Base-by-base conservation (phyloP, 108 stramenopile species). In the Pseudonitzschia pungens region DNA sequence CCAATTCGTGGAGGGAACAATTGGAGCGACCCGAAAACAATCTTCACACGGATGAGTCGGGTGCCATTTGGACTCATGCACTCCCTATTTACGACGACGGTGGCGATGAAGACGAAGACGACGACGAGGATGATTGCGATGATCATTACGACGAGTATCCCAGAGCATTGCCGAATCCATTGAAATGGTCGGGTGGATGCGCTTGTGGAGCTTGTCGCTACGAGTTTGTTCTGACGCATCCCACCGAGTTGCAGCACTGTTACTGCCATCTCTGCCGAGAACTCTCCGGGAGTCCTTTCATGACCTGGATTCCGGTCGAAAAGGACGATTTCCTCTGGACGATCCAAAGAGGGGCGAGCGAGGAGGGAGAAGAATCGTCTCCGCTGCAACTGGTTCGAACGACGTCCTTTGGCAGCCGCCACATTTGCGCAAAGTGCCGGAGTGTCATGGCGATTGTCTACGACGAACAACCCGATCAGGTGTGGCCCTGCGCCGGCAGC, bases 361-460 rank as follows among this genome's bases (percentile, higher is more conserved):
- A 4, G 45, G 1, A 4, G 18, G 45, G 45, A 48, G 45, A 18
- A 48, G 45, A 11, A 48, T 51, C 55, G 16, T 71, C 43, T 48
- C 20, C 60, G 40, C 0, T 62, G 45, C 53, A 28, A 31, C 64
- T 79, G 24, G 56, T 56, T 0, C 74, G 82, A 36, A 75, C 74
- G 24, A 79, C 78, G 0, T 27, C 75, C 15, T 65, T 76, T 57
- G 82, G 82, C 12, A 70, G 76, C 42, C 33, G 82, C 36, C 82
- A 83, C 22, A 53, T 78, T 57, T 83, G 82, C 29, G 57, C 8
- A 0, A 72, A 12, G 3, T 83, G 82, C 43, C 53, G 70, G 32
- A 62, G 78, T 62, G 74, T 71, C 8, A 43, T 83, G 82, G 79
- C 78, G 10, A 83, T 83, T 45, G 75, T 83, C 8, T 83, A 83